Conservation (phyloP, 805 yeast genomes). For the Ogataea pilisensis region DNA sequence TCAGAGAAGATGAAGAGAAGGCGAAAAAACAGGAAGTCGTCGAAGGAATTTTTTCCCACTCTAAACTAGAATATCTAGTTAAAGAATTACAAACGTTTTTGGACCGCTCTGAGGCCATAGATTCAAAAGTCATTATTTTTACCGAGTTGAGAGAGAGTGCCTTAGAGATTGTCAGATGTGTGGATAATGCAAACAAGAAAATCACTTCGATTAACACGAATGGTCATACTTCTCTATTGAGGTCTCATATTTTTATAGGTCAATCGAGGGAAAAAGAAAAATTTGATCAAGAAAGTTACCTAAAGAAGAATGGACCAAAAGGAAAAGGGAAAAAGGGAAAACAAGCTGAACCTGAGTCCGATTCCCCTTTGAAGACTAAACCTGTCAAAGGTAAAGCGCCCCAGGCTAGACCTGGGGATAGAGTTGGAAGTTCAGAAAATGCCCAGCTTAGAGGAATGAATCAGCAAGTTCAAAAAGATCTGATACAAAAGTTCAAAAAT, state of each 20-base stretch:
- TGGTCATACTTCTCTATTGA: conserved; percentile 32
- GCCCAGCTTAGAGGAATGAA: conserved; percentile 86
- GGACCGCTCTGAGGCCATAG: conserved; percentile 32
- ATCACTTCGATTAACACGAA: conserved; percentile 14
- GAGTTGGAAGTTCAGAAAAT: conserved; percentile 63
- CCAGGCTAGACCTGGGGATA: conserved; percentile 31
- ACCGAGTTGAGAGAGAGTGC: conserved; percentile 91
- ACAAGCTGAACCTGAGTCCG: conserved; percentile 17
- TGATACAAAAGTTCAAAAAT: conserved; percentile 65
- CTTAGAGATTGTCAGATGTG: conserved; percentile 68
- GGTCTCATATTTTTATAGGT: conserved; percentile 89
- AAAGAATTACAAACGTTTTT: conserved; percentile 58
- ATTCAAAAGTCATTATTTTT: conserved; percentile 79
- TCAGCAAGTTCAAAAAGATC: conserved; percentile 80
- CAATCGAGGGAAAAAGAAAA: conserved; percentile 75
- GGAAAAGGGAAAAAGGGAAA: conserved; percentile 34
- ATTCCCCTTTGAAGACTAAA: conserved; percentile 19
- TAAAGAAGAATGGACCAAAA: conserved; percentile 40
- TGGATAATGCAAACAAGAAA: conserved; percentile 38
- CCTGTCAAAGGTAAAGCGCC: conserved; percentile 28
- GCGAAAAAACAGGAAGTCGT: conserved; percentile 18
- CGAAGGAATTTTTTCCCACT: conserved; percentile 52
- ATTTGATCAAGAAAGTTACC: conserved; percentile 53
- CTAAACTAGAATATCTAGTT: conserved; percentile 60
- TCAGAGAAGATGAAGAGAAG: conserved; percentile 29